Evolutionary conservation across 257 asterid genomes (phyloP).

Genomic region (Salvia miltiorrhiza): DNA sequence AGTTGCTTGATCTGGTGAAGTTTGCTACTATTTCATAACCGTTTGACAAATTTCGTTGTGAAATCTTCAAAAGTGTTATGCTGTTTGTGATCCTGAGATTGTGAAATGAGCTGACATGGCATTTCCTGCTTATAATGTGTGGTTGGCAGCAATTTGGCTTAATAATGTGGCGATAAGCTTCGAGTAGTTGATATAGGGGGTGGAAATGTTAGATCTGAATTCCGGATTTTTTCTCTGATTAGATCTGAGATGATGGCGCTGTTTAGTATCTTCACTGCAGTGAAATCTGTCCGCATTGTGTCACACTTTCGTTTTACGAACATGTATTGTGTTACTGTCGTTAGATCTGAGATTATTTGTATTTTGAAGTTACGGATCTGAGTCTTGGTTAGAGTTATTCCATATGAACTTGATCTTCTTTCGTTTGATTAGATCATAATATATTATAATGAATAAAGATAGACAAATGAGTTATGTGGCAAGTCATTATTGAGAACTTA

Average conservation of each 20-base stretch:
- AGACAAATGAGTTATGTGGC: not conserved
- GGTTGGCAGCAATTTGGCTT: conserved; percentile 12
- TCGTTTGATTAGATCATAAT: not conserved
- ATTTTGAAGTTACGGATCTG: conserved; percentile 28
- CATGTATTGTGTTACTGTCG: conserved; percentile 19
- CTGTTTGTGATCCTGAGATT: not conserved
- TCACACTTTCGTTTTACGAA: conserved; percentile 26
- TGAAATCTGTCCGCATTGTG: conserved; percentile 39
- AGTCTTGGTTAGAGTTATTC: conserved; percentile 1
- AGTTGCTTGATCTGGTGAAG: conserved; percentile 16
- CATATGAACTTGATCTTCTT: conserved; percentile 1
- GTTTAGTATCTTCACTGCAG: conserved; percentile 20
- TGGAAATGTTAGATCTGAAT: conserved; percentile 39
- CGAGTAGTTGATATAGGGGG: conserved; percentile 12
- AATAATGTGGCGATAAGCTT: conserved; percentile 5
- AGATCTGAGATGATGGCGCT: conserved; percentile 49
- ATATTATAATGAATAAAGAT: not conserved
- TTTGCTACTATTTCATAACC: not conserved
- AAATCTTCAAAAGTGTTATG: not conserved
- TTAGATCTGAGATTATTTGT: conserved; percentile 32
- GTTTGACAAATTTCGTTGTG: not conserved
- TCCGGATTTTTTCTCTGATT: conserved; percentile 17
- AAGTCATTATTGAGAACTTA: conserved; percentile 3
- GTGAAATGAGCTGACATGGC: conserved; percentile 29
- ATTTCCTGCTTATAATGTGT: not conserved